Evolutionary conservation across 1,284 basidiomycete species (phyloP).

Genomic region (Stygiomarasmius scandens): DNA sequence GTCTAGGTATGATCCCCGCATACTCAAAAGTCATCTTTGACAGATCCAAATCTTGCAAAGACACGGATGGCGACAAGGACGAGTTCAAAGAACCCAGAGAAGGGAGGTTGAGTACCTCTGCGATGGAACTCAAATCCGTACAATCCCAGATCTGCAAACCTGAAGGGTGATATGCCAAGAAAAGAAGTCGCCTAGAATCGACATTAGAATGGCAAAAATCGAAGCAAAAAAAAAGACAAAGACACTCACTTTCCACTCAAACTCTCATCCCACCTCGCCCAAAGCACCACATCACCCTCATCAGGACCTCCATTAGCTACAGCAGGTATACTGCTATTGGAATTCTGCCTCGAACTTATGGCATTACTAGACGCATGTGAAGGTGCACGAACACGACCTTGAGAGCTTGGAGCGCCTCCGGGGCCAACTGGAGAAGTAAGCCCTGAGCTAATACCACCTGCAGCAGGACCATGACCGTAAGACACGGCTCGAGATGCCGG

Average conservation of each 20-base stretch:
- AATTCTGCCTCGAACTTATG: not conserved
- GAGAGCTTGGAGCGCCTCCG: not conserved
- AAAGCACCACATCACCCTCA: slow-evolving; percentile 26
- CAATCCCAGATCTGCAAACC: slow-evolving; percentile 76
- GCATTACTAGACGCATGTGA: not conserved
- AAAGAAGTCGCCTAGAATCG: slow-evolving; percentile 49
- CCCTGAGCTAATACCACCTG: not conserved
- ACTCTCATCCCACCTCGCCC: slow-evolving; percentile 36
- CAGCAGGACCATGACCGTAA: not conserved
- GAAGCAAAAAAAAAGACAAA: slow-evolving; percentile 24
- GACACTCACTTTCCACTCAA: slow-evolving; percentile 33
- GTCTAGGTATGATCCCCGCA: slow-evolving; percentile 48
- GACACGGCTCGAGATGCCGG: not conserved
- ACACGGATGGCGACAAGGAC: not conserved
- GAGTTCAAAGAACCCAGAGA: slow-evolving; percentile 16
- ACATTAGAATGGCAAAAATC: slow-evolving; percentile 18
- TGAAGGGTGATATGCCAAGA: slow-evolving; percentile 54
- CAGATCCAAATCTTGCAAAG: slow-evolving; percentile 31
- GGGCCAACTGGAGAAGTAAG: not conserved
- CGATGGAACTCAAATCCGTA: slow-evolving; percentile 54
- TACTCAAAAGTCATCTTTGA: slow-evolving; percentile 34
- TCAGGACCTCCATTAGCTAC: slow-evolving; percentile 8
- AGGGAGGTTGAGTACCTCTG: slow-evolving; percentile 54
- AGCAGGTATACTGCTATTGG: not conserved
- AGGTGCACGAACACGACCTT: not conserved